Evolutionary conservation across 768 basidiomycete species (phyloP).

Genomic region (Pholiota conissans): DNA sequence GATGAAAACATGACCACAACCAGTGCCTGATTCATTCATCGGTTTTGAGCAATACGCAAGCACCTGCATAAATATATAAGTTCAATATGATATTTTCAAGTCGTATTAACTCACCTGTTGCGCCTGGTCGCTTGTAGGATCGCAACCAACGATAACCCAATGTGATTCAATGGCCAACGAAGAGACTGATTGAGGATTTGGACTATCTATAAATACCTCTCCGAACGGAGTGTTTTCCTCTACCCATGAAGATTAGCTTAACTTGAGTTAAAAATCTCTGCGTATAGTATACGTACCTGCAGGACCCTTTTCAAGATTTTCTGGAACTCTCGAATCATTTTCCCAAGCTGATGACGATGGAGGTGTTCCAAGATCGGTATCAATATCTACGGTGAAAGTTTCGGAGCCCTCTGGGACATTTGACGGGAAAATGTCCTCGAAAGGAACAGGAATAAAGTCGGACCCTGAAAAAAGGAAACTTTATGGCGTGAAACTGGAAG

Average conservation of each 20-base stretch:
- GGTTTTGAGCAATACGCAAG: slow-evolving; percentile 21
- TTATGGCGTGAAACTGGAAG: too few species aligned
- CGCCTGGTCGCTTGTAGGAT: slow-evolving; percentile 18
- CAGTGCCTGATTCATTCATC: slow-evolving; percentile 8
- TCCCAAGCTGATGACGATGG: neutral
- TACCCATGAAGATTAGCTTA: neutral
- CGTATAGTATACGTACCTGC: neutral
- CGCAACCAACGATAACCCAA: slow-evolving; percentile 23
- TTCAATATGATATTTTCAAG: too few species aligned
- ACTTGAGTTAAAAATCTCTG: neutral
- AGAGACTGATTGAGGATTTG: slow-evolving; percentile 22
- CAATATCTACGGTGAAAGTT: slow-evolving; percentile 20
- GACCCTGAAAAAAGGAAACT: neutral
- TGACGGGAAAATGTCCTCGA: slow-evolving; percentile 17
- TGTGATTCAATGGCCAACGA: slow-evolving; percentile 21
- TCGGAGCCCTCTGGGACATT: slow-evolving; percentile 16
- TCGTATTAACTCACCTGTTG: slow-evolving; percentile 13
- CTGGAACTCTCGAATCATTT: neutral
- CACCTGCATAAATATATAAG: slow-evolving; percentile 16
- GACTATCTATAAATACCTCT: slow-evolving; percentile 24
- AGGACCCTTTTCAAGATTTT: neutral
- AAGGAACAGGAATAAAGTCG: slow-evolving; percentile 12
- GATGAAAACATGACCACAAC: slow-evolving; percentile 24
- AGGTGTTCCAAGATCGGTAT: slow-evolving; percentile 12
- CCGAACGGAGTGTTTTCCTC: slow-evolving; percentile 10